These are phyloP conservation scores for Nakazawaea ambrosiae DNA, from an alignment of 805 yeast genomes.

Conservation along the genomic window DNA sequence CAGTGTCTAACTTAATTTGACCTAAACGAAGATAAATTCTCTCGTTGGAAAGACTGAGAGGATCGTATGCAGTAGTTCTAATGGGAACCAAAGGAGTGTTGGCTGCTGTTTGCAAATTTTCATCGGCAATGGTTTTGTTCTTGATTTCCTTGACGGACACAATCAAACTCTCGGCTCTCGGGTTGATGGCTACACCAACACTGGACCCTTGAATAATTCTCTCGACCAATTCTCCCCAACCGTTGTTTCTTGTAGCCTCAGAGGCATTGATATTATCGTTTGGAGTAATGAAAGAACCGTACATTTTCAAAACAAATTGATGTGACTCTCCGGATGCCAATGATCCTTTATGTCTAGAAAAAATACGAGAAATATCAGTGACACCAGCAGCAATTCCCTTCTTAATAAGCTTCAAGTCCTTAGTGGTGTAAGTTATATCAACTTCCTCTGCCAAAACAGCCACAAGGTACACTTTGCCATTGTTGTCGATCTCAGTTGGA, in stretches of 20 bases:
- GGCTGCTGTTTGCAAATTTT: conserved; percentile 24
- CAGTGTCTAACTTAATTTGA: conserved; percentile 27
- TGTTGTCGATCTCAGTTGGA: conserved; percentile 47
- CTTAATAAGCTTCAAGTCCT: conserved; percentile 36
- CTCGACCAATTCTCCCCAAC: conserved; percentile 87
- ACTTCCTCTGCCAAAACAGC: conserved; percentile 71
- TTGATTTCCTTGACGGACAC: conserved; percentile 70
- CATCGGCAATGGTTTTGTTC: conserved; percentile 26
- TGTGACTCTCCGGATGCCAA: conserved; percentile 57
- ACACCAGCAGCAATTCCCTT: conserved; percentile 89
- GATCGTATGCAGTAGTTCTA: conserved; percentile 58
- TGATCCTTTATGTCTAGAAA: conserved; percentile 57
- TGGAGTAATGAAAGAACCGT: conserved; percentile 55
- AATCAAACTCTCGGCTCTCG: conserved; percentile 66
- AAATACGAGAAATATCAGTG: conserved; percentile 73
- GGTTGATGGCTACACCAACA: conserved; percentile 73
- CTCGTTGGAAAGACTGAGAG: conserved; percentile 52
- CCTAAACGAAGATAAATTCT: conserved; percentile 54
- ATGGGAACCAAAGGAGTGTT: conserved; percentile 57
- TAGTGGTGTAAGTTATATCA: conserved; percentile 28
- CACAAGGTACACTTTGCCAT: conserved; percentile 65
- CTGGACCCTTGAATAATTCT: conserved; percentile 70
- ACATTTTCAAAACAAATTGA: conserved; percentile 64
- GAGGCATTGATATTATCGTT: conserved; percentile 24
- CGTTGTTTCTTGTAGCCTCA: conserved; percentile 36